Evolutionary conservation across 768 basidiomycete species (phyloP).

Genomic region (Mycena maculata): DNA sequence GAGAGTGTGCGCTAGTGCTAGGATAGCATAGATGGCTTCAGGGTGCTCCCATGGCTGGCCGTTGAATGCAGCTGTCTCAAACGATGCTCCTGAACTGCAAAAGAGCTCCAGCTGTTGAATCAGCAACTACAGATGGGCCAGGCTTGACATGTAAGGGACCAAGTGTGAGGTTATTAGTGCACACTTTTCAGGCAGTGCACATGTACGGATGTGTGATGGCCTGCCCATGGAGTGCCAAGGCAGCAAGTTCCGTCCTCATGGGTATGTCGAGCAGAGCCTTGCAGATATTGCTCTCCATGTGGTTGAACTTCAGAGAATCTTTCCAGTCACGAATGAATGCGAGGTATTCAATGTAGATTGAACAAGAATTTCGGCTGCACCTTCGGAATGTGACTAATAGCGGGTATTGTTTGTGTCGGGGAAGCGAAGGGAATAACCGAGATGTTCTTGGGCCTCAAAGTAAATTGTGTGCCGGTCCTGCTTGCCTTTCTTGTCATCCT

Average conservation of each 20-base stretch:
- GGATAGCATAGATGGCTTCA: constrained; percentile 16
- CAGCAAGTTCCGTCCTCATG: constrained; percentile 24
- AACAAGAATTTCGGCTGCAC: constrained; percentile 37
- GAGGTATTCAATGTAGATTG: constrained; percentile 37
- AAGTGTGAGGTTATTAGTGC: constrained; percentile 17
- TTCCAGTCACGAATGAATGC: constrained; percentile 40
- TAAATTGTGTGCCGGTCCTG: constrained; percentile 39
- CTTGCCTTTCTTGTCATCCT: constrained; percentile 51
- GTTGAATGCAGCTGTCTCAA: constrained; percentile 9
- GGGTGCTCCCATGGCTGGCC: constrained; percentile 20
- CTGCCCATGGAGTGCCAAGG: constrained; percentile 17
- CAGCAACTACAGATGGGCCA: not conserved
- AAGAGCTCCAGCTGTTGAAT: constrained; percentile 18
- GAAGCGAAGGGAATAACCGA: constrained; percentile 38
- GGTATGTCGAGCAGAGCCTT: constrained; percentile 8
- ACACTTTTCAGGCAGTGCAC: constrained; percentile 17
- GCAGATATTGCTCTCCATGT: constrained; percentile 39
- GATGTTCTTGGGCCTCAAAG: constrained; percentile 29
- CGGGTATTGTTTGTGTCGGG: constrained; percentile 50
- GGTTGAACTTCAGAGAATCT: constrained; percentile 28
- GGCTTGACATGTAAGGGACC: constrained; percentile 9
- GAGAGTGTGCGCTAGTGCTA: not conserved
- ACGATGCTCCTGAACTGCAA: not conserved
- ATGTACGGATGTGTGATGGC: not conserved
- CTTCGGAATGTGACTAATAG: constrained; percentile 44